A percentile compares a stretch with the other conserved stretches of the same genome.
These are phyloP conservation scores for Zea luxurians DNA, from an alignment of 176 grass and related monocot species.

Conservation along the genomic window DNA sequence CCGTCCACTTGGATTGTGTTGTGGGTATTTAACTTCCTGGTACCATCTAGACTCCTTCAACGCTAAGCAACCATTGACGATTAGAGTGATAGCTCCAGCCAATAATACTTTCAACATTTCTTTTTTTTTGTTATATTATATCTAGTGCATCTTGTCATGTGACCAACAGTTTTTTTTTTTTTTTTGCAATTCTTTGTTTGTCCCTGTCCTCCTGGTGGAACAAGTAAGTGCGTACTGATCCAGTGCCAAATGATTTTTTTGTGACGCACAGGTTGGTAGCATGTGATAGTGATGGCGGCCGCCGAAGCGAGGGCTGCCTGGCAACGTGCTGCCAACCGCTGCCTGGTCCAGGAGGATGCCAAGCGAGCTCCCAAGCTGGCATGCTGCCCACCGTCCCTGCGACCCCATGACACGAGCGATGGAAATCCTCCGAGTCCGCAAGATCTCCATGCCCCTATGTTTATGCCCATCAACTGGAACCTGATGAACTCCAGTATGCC, in stretches of 20 bases:
- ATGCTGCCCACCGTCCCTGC: slow-evolving; percentile 45
- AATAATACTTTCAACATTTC: neutral
- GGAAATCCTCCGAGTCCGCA: slow-evolving; percentile 30
- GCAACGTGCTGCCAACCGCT: slow-evolving; percentile 89
- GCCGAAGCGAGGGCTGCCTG: slow-evolving; percentile 93
- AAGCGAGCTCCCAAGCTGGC: slow-evolving; percentile 86
- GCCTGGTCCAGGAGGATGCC: slow-evolving; percentile 85
- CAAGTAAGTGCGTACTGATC: neutral
- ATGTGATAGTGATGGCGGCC: slow-evolving; percentile 72
- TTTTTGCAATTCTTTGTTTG: neutral
- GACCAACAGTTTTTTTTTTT: no score
- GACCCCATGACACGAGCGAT: slow-evolving; percentile 36
- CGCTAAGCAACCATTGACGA: slow-evolving; percentile 1
- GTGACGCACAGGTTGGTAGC: slow-evolving; percentile 23
- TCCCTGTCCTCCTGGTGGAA: neutral
- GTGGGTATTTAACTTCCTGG: neutral
- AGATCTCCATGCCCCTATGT: slow-evolving; percentile 45
- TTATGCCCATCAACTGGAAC: slow-evolving; percentile 79
- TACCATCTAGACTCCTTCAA: neutral
- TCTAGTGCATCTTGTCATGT: neutral
- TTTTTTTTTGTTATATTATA: neutral
- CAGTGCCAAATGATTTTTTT: neutral
- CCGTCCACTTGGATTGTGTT: neutral
- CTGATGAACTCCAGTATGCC: slow-evolving; percentile 53
- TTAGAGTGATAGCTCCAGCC: neutral